Base-by-base conservation (phyloP, 106 monocot species). In the Dendrobium huoshanense region DNA sequence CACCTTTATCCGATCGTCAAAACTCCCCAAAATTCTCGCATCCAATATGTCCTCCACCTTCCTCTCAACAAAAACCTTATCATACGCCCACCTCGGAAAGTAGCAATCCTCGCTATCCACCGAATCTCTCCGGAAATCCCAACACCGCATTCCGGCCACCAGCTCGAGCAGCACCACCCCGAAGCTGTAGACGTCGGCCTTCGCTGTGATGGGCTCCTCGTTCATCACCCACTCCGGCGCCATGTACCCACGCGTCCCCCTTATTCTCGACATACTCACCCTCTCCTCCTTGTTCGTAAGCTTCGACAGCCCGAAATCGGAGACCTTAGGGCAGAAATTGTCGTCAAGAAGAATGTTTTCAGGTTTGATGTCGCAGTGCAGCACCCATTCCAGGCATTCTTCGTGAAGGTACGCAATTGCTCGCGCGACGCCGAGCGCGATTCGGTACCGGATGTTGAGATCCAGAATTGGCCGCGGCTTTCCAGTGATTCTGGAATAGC, bases 321-420 rank as follows among this genome's bases (percentile, higher is more conserved):
- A 90, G 4, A 95, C 92, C 56, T 95, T 95, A 2, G 95, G 95
- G 80, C 95, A 95, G 86, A 92, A 92, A 45, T 95, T 92, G 2
- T 90, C 92, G 51, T 87, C 90, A 7, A 95, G 58, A 0, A 95
- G 92, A 37, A 95, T 95, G 85, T 95, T 95, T 84, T 92, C 94
- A 9, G 94, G 94, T 75, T 95, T 95, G 73, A 92, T 95, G 85
- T 95, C 95, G 31, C 92, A 90, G 83, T 95, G 95, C 22, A 95
- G 80, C 0, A 95, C 95, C 95, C 95, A 95, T 56, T 95, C 95
- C 7, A 92, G 83, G 83, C 95, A 95, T 72, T 95, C 95, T 68
- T 95, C 95, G 72, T 95, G 95, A 1, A 95, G 80, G 82, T 95
- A 95, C 0, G 95, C 95, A 18, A 95, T 86, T 2, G 95, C 95